Base-by-base conservation (phyloP, 805 yeast genomes). In the Clavispora carvajalis region DNA sequence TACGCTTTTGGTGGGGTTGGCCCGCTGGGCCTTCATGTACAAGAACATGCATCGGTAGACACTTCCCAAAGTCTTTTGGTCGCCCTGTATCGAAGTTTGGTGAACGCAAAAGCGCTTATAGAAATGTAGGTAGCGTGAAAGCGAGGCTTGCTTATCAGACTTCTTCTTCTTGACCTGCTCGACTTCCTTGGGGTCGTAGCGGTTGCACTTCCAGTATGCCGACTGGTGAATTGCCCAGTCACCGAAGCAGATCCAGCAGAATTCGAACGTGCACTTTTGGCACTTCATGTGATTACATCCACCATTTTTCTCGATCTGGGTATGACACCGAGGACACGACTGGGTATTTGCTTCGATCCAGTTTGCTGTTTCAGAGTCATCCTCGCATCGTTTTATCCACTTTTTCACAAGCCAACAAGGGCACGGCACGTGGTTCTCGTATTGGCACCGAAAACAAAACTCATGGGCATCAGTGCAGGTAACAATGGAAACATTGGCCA, bases 251-350 rank as follows among this genome's bases (percentile, higher is more conserved):
- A 90, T 79, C 99, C 99, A 93, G 61, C 99, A 93, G 57, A 89
- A 93, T 57, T 90, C 86, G 58, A 77, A 63, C 10, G 59, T 56
- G 60, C 99, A 93, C 43, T 79, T 81, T 3, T 76, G 69, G 60
- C 99, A 93, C 1, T 80, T 74, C 96, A 93, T 91, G 63, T 93
- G 99, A 62, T 91, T 91, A 64, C 99, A 93, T 0, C 99, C 99
- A 17, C 97, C 98, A 57, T 85, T 85, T 54, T 91, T 89, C 57
- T 93, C 97, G 47, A 91, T 93, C 22, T 79, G 68, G 1, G 88
- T 67, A 8, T 67, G 65, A 65, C 99, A 93, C 54, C 77, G 77
- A 0, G 96, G 95, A 60, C 99, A 93, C 34, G 77, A 76, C 51
- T 87, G 82, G 1, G 99, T 88, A 58, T 91, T 82, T 3, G 84